phyloP scores from a whole-genome alignment of 495 filamentous ascomycete genomes.

The Trichoderma reesei region DNA sequence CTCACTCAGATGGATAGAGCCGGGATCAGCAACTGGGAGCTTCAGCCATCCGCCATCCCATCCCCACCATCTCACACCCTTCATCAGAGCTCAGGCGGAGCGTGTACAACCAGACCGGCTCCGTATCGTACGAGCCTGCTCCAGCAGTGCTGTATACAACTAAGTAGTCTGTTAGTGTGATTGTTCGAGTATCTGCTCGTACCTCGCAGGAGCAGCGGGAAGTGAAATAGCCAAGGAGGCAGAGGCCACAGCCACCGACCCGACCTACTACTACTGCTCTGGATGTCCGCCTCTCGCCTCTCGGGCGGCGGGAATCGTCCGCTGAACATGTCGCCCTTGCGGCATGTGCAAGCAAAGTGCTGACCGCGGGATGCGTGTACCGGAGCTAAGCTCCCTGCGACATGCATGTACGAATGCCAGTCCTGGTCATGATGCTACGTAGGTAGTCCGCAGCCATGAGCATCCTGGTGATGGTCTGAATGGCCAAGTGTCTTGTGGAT shows the following conservation, averaged over 20 bases:
- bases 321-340: background rate
- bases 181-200: no score
- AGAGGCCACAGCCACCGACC: no score
- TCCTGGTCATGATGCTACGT: no score
- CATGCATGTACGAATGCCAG: background rate
- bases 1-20: background rate
- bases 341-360: constrained; percentile 1
- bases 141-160: background rate
- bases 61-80: background rate
- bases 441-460: no score
- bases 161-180: no score
- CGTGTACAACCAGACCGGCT: background rate
- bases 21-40: background rate
- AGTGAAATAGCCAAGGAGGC: no score
- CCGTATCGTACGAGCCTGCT: background rate
- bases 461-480: no score
- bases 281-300: no score
- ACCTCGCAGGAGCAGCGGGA: no score
- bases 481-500: no score
- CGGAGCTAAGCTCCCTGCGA: background rate
- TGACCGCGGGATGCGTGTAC: background rate
- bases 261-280: no score
- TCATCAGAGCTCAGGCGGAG: background rate
- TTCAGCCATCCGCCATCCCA: background rate
- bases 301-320: background rate